Conservation (phyloP, 1,139 yeast genomes). For the Scheffersomyces segobiensis region DNA sequence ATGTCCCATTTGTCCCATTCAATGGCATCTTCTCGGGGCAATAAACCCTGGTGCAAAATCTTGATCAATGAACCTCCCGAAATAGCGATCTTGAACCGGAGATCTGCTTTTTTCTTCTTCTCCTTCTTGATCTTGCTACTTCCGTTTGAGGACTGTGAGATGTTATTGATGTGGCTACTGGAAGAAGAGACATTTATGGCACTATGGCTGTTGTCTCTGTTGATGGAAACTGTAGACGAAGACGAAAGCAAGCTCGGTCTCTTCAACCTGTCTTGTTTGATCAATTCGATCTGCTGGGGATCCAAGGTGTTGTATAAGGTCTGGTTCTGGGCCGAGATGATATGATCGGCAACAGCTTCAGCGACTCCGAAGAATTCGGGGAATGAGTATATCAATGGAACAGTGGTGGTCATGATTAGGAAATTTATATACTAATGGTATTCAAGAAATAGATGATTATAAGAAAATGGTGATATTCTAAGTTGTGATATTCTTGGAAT, state of each 20-base stretch:
- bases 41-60: constrained; percentile 81
- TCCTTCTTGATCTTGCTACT: constrained; percentile 33
- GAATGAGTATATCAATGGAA: constrained; percentile 87
- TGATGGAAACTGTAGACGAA: constrained; percentile 7
- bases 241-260: constrained; percentile 21
- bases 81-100: constrained; percentile 84
- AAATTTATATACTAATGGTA: background rate
- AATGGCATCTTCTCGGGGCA: constrained; percentile 65
- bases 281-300: constrained; percentile 29
- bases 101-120: constrained; percentile 50
- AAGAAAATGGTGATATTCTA: background rate
- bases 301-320: constrained; percentile 58
- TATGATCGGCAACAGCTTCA: constrained; percentile 90
- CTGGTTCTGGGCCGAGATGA: constrained; percentile 76
- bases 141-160: constrained; percentile 5
- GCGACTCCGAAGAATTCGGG: constrained; percentile 90
- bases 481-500: background rate
- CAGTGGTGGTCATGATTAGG: constrained; percentile 79
- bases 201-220: constrained; percentile 1
- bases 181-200: constrained; percentile 2
- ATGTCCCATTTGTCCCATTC: constrained; percentile 86
- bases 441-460: background rate
- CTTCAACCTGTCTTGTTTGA: constrained; percentile 21
- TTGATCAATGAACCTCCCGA: constrained; percentile 91
- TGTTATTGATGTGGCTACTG: constrained; percentile 2